These are phyloP conservation scores for Pseudonitzschia multiseries DNA, from an alignment of 108 stramenopile species.

Conservation along the genomic window DNA sequence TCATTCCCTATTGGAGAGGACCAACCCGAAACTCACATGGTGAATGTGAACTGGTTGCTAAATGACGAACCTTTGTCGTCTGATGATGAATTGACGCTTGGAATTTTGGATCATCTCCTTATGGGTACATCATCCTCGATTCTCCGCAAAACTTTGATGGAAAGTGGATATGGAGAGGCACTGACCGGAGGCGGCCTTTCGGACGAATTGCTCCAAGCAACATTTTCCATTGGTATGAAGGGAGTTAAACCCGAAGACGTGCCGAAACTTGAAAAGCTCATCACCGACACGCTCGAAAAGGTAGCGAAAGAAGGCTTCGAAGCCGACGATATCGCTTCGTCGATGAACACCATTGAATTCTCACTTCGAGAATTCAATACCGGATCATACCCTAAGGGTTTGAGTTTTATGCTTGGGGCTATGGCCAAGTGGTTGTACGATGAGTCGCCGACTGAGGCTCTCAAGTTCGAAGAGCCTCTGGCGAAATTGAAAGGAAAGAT, in stretches of 20 bases:
- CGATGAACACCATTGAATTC: constrained; percentile 96
- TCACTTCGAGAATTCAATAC: constrained; percentile 96
- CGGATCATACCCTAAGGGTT: constrained; percentile 94
- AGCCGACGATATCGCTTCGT: constrained; percentile 85
- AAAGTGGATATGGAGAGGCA: constrained; percentile 86
- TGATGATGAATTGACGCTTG: constrained; percentile 81
- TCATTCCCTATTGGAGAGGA: constrained; percentile 71
- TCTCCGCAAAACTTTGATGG: constrained; percentile 89
- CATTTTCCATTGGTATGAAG: constrained; percentile 92
- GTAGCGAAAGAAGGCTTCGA: constrained; percentile 89
- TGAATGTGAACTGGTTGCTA: constrained; percentile 93
- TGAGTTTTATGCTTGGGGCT: constrained; percentile 93
- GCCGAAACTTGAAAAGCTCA: constrained; percentile 74
- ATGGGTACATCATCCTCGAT: constrained; percentile 92
- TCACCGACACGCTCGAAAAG: constrained; percentile 77
- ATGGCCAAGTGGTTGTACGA: constrained; percentile 96
- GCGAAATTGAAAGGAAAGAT: constrained; percentile 86
- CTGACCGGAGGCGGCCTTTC: constrained; percentile 94
- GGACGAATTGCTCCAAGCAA: constrained; percentile 91
- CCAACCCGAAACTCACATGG: constrained; percentile 83
- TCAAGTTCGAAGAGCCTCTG: constrained; percentile 92
- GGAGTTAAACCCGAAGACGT: constrained; percentile 81
- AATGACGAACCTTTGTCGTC: constrained; percentile 85
- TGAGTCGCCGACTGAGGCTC: constrained; percentile 77
- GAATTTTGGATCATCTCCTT: constrained; percentile 89